These are phyloP conservation scores for Escovopsis weberi DNA, from an alignment of 2,329 filamentous ascomycete species.

Conservation along the genomic window DNA sequence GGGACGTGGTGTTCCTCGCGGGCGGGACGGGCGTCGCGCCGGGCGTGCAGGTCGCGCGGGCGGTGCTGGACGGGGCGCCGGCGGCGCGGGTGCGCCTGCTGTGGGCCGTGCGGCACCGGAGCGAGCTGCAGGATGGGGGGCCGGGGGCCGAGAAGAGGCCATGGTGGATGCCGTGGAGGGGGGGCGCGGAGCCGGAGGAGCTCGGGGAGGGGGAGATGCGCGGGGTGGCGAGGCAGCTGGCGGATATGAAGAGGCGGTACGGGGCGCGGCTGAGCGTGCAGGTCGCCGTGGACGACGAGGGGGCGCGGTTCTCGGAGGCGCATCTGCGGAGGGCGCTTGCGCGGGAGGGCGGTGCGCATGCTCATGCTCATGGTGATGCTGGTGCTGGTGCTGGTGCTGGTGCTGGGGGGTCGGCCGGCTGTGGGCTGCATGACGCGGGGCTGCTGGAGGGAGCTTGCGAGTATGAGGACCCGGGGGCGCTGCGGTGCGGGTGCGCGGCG, in stretches of 20 bases:
- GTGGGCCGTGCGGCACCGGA: slow-evolving; percentile 59
- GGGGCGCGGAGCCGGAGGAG: slow-evolving; percentile 9
- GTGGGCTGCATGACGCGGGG: slow-evolving; percentile 17
- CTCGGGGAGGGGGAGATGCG: slow-evolving; percentile 11
- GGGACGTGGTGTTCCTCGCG: slow-evolving; percentile 64
- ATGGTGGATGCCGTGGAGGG: slow-evolving; percentile 13
- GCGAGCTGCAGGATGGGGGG: slow-evolving; percentile 28
- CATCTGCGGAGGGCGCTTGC: slow-evolving; percentile 27
- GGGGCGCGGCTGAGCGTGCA: slow-evolving; percentile 46
- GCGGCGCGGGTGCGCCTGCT: slow-evolving; percentile 47
- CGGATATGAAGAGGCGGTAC: slow-evolving; percentile 43
- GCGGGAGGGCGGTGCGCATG: too few species aligned
- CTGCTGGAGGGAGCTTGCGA: slow-evolving; percentile 17
- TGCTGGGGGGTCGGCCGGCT: slow-evolving; percentile 4
- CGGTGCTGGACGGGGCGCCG: slow-evolving; percentile 32
- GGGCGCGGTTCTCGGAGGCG: slow-evolving; percentile 43
- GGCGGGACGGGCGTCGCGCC: slow-evolving; percentile 89
- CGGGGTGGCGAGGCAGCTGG: slow-evolving; percentile 48
- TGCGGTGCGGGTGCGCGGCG: slow-evolving; percentile 6
- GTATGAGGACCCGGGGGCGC: slow-evolving; percentile 13
- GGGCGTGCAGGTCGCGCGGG: slow-evolving; percentile 64
- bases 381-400: too few species aligned
- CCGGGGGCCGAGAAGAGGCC: slow-evolving; percentile 4
- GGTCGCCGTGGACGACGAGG: slow-evolving; percentile 75
- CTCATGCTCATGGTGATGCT: too few species aligned